phyloP scores from a whole-genome alignment of 768 basidiomycete species.

The Auriscalpium vulgare region DNA sequence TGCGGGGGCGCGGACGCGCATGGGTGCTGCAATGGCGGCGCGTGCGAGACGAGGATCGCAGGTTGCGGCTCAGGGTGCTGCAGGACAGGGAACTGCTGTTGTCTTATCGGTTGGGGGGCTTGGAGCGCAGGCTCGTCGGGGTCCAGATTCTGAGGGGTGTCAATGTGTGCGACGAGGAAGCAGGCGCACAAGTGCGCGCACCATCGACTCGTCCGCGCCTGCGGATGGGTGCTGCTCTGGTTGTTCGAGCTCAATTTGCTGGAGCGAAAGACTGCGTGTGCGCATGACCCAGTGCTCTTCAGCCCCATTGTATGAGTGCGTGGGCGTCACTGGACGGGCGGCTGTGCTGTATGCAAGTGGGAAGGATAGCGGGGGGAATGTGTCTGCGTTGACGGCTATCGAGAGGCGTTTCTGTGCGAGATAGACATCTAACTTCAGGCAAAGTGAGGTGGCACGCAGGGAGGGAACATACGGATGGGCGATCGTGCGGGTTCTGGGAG shows the following conservation, averaged over 20 bases:
- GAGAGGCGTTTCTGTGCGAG: constrained; percentile 49
- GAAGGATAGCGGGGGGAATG: constrained; percentile 8
- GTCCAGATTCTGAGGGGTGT: constrained; percentile 8
- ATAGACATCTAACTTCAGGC: background rate
- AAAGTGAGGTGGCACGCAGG: constrained; percentile 28
- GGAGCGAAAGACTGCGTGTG: constrained; percentile 59
- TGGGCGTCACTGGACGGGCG: constrained; percentile 16
- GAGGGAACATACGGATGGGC: constrained; percentile 28
- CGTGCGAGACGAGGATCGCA: constrained; percentile 12
- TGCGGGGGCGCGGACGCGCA: constrained; percentile 7
- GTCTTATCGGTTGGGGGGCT: background rate
- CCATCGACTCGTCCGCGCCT: constrained; percentile 37
- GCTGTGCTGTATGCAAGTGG: constrained; percentile 19
- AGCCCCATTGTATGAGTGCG: constrained; percentile 19
- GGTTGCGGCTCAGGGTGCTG: constrained; percentile 10
- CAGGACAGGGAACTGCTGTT: constrained; percentile 1
- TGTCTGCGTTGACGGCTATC: constrained; percentile 27
- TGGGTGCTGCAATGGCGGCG: constrained; percentile 12
- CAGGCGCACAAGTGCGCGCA: constrained; percentile 21
- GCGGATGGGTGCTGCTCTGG: background rate
- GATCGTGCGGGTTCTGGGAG: constrained; percentile 33
- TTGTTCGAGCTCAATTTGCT: constrained; percentile 31
- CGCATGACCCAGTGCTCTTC: constrained; percentile 71
- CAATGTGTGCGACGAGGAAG: constrained; percentile 1
- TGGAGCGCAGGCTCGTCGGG: constrained; percentile 1